Base-by-base conservation (phyloP, 2,329 filamentous ascomycete genomes). In the Sclerotinia nivalis region DNA sequence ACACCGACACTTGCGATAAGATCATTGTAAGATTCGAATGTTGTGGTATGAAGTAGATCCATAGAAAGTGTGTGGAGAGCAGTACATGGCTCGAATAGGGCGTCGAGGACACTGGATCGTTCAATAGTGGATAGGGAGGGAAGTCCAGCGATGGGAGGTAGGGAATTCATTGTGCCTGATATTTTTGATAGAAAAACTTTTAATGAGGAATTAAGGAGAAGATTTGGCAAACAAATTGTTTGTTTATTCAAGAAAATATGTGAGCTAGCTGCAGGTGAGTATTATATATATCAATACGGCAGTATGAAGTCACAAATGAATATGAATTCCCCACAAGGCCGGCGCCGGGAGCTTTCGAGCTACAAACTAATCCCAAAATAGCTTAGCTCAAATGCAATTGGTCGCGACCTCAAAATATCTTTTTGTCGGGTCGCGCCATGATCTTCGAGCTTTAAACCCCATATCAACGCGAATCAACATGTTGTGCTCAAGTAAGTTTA, bases 41-140 rank as follows among this genome's bases (percentile, higher is more conserved):
- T 79, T 61, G 84, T 80, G 58, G 83, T 82, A 54, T 83, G 83
- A n/a, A 96, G 83, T 2, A 90, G 81, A 2, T 91, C 91, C 8
- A 92, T 79, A 22, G 91, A 87, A 20, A 96, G 84, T 18, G 85
- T 83, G 79, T 95, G 93, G 1, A 97, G 87, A 65, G 89, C 87
- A 0, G 86, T 83, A 68, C 90, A 93, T 22, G 92, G 92, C 79
- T 97, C 94, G 80, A 97, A 97, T 71, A 97, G 89, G 4, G 89
- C 84, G 80, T 96, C 92, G 62, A 97, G 86, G 64, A 89, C 82
- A 6, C 80, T 77, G 50, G 83, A 84, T 69, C 91, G 85, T 28
- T 85, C 81, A 40, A 83, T 76, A 43, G 87, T 84, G 25, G 88
- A 78, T 62, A 90, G 85, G 60, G 82, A 80, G 37, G 84, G 82